Evolutionary conservation across 2,329 filamentous ascomycete genomes (phyloP), one percentile per base, ranked within the genome.

Genomic region (Trichoderma oligosporum): DNA sequence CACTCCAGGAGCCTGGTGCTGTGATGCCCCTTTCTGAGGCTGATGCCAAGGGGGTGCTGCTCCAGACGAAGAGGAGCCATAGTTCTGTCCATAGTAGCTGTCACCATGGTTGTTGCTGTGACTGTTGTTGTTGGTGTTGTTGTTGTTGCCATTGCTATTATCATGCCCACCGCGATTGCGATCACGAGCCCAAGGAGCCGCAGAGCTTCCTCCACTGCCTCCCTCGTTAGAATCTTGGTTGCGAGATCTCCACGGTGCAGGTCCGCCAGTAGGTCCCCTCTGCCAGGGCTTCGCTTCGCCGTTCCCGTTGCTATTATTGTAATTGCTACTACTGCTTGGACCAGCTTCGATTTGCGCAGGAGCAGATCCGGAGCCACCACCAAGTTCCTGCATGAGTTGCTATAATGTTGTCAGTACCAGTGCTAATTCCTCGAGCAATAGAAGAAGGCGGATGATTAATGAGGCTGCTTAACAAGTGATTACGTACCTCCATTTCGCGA

Each of bases 341-440:
- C 89, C 90, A 61, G 87, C 90, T 75, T 96, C 94, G 68, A 99
- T 96, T 62, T 89, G 89, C 63, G 86, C 87, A 64, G 86, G 87
- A 35, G 87, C 82, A 54, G 78, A 81, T 57, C 77, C 77, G 59
- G 85, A 82, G 61, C 86, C 88, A 62, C 91, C 90, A 61, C 88
- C 91, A 65, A 97, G 84, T 80, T 97, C 94, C 83, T 95, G 88
- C 91, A 99, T 96, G 69, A 99, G 90, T 85, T 93, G 88, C 89
- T 91, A 64, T 8, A 56, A 39, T 5, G 31, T 12, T 11, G 41
- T 55, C 20, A 55, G 16, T 46, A 24, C 12, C 24, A 16, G 18
- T 18, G 14, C 1, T 3, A 41, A 9, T 29, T 38, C 14, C 8
- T 38, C n/a, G n/a, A n/a, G n/a, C n/a, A n/a, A n/a, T 16, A 6